phyloP scores from a whole-genome alignment of 305 asterid species.

The Fraxinus baroniana region DNA sequence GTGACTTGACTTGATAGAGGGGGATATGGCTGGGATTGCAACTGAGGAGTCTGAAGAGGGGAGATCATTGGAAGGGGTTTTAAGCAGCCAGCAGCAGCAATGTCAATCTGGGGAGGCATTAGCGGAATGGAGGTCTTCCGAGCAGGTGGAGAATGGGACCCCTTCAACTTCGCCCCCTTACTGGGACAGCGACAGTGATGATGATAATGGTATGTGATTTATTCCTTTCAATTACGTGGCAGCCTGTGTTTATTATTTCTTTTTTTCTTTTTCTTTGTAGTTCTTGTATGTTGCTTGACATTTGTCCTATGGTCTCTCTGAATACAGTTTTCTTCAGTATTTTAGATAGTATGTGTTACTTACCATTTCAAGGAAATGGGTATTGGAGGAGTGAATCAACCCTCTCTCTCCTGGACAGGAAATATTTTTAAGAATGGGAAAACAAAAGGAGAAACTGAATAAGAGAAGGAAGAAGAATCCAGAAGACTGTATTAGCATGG shows the following conservation, averaged over 20 bases:
- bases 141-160: conserved; percentile 74
- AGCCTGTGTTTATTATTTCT: not conserved
- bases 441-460: not conserved
- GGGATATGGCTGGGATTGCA: conserved; percentile 64
- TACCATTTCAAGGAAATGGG: not conserved
- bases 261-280: not conserved
- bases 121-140: conserved; percentile 82
- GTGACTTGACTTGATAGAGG: conserved; percentile 53
- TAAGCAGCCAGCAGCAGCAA: conserved; percentile 48
- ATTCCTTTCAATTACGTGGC: conserved; percentile 2
- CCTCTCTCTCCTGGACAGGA: not conserved
- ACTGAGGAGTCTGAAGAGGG: conserved; percentile 54
- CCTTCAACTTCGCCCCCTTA: conserved; percentile 86
- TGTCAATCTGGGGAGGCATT: conserved; percentile 66
- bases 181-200: conserved; percentile 82
- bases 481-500: not conserved
- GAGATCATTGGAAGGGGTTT: conserved; percentile 55
- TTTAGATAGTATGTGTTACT: not conserved
- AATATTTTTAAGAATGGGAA: not conserved
- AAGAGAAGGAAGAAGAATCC: not conserved
- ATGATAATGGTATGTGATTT: conserved; percentile 45
- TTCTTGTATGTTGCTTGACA: not conserved
- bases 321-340: not conserved
- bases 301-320: not conserved
- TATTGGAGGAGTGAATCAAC: not conserved